A percentile compares a stretch with the other conserved stretches of the same genome.
Conservation (phyloP, 495 filamentous ascomycete species). For the Lophiotrema nucula region DNA sequence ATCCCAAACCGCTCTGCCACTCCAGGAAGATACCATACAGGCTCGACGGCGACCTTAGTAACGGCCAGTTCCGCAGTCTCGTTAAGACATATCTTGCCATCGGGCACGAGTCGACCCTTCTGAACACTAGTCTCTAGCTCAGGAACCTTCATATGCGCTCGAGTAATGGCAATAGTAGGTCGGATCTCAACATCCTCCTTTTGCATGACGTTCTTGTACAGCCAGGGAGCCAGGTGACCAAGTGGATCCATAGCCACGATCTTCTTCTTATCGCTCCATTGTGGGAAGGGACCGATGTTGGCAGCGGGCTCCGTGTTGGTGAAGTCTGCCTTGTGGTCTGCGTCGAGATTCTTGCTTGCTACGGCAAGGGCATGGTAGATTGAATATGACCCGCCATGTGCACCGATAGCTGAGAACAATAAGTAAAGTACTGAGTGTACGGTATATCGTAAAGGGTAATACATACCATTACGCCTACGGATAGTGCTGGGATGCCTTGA, state of each 20-base stretch:
- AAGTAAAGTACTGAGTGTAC: background rate
- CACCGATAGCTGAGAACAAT: slow-evolving; percentile 55
- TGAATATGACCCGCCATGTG: slow-evolving; percentile 95
- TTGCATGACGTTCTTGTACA: slow-evolving; percentile 66
- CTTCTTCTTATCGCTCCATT: slow-evolving; percentile 89
- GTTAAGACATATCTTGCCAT: slow-evolving; percentile 89
- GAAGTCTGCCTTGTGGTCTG: slow-evolving; percentile 87
- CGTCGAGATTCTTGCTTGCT: slow-evolving; percentile 81
- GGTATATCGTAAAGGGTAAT: background rate
- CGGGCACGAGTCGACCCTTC: slow-evolving; percentile 73
- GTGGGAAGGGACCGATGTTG: slow-evolving; percentile 79
- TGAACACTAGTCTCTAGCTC: slow-evolving; percentile 88
- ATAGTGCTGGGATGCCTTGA: slow-evolving; percentile 73
- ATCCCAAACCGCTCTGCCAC: slow-evolving; percentile 95
- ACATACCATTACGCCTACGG: slow-evolving; percentile 78
- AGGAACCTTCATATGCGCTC: slow-evolving; percentile 94
- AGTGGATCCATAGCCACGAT: slow-evolving; percentile 97
- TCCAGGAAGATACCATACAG: slow-evolving; percentile 91
- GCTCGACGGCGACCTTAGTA: slow-evolving; percentile 95
- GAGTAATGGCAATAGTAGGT: slow-evolving; percentile 92
- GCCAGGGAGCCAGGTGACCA: slow-evolving; percentile 84
- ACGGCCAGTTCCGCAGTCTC: slow-evolving; percentile 81
- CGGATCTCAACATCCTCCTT: slow-evolving; percentile 79
- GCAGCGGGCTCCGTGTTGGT: slow-evolving; percentile 92
- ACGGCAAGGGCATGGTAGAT: slow-evolving; percentile 95